Base-by-base conservation (phyloP, 495 filamentous ascomycete species). In the Penicillium cosmopolitanum region DNA sequence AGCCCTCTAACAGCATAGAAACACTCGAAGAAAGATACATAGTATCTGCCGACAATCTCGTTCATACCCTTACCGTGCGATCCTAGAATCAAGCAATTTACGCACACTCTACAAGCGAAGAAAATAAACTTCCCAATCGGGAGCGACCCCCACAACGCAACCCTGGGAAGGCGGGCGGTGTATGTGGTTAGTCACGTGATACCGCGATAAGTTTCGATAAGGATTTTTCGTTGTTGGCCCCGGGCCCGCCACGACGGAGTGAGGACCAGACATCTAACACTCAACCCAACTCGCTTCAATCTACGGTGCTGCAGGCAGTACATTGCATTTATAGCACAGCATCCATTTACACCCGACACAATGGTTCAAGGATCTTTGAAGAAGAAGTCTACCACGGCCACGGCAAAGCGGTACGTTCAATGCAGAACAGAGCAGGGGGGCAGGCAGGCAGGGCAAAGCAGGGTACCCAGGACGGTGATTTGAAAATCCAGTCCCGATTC, bases 351-450 rank as follows among this genome's bases (percentile, higher is more conserved):
- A 57, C 34, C 51, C 5, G 46, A 28, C 38, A 46, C 54, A 65
- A 77, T 79, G 76, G 70, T 67, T n/a, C 76, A 79, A 64, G 74
- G 71, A 42, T 33, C 57, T 11, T 44, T 76, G n/a, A 79, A 79
- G 64, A 79, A 77, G 53, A 61, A 75, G 62, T 40, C 72, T 5
- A 53, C 57, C 36, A 61, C 66, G 21, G 63, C 62, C 4, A 42
- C 62, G 12, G 35, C 67, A 10, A 74, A 73, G 64, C 71, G 72
- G 76, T 78, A 71, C 13, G 66, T 65, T 44, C 28, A 33, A 33
- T 50, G 46, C 19, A 15, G 43, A 46, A 28, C 13, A 13, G 8
- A 16, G 10, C 12, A 33, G 25, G 25, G n/a, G n/a, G n/a, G n/a
- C n/a, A n/a, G n/a, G n/a, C n/a, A n/a, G n/a, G 25, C 4, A 31